Evolutionary conservation across 768 basidiomycete species (phyloP).

Genomic region (Tulasnella sp.): DNA sequence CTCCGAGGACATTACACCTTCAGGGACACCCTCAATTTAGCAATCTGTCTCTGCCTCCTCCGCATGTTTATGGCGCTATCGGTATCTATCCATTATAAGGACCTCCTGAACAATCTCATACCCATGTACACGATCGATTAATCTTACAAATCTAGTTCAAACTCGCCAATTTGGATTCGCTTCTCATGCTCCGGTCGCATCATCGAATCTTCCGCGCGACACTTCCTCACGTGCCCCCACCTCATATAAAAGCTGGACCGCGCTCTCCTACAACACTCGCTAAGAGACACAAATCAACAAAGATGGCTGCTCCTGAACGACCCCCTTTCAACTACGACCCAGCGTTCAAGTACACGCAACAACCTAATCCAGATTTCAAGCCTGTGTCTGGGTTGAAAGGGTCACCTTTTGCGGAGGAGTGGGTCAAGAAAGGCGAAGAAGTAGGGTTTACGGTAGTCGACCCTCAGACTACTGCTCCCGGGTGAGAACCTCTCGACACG

Average conservation of each 20-base stretch:
- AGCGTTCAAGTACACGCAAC: constrained; percentile 3
- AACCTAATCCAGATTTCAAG: constrained; percentile 10
- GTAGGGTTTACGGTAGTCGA: constrained; percentile 8
- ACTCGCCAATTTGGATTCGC: not conserved
- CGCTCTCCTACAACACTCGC: not conserved
- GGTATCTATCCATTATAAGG: not conserved
- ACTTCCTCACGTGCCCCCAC: not conserved
- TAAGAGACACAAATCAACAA: not conserved
- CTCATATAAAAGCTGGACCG: not conserved
- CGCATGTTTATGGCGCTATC: not conserved
- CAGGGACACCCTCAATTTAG: not conserved
- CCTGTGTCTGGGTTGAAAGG: constrained; percentile 4
- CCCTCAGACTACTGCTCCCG: constrained; percentile 1
- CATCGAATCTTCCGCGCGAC: not conserved
- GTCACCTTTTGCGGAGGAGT: constrained; percentile 4
- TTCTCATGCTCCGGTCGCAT: not conserved
- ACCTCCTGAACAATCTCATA: not conserved
- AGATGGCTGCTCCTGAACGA: not conserved
- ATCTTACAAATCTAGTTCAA: not conserved
- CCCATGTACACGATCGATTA: not conserved
- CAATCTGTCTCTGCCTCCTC: not conserved
- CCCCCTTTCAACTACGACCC: constrained; percentile 14
- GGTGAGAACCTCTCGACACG: not conserved
- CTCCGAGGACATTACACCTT: not conserved
- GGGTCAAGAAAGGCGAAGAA: constrained; percentile 13